A percentile compares a stretch with the other conserved stretches of the same genome.
Conservation (phyloP, 2,329 filamentous ascomycete species). For the Madurella fahalii region DNA sequence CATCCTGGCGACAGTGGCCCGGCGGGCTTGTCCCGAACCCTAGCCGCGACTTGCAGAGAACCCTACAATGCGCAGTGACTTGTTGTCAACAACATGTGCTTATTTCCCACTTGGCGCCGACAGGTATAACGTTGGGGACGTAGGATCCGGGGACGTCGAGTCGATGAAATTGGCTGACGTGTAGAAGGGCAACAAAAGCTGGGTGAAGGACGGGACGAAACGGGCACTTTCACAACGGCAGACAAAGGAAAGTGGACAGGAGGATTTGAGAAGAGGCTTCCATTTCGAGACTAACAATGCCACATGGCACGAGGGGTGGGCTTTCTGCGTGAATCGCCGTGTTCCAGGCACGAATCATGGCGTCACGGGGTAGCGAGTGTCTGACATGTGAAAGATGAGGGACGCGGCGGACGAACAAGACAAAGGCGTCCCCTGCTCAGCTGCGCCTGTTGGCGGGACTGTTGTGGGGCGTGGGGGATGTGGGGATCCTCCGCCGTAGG, state of each 20-base stretch:
- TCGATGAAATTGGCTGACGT: background rate
- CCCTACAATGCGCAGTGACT: background rate
- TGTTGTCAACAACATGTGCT: background rate
- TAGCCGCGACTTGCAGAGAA: background rate
- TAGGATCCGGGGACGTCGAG: background rate
- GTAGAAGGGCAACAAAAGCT: background rate
- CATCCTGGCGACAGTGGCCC: slow-evolving; percentile 38
- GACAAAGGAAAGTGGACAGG: background rate
- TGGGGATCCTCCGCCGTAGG: background rate
- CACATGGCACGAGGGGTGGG: background rate
- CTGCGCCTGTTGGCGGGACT: background rate
- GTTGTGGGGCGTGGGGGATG: slow-evolving; percentile 4
- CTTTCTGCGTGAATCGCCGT: background rate
- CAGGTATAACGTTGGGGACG: background rate
- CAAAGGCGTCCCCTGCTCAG: background rate
- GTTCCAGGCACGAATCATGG: background rate
- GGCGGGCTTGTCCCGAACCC: background rate
- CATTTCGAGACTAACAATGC: background rate
- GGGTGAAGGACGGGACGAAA: background rate
- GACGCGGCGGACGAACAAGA: background rate
- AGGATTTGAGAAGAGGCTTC: background rate
- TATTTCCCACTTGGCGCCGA: background rate
- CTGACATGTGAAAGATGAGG: slow-evolving; percentile 9
- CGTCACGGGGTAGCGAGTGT: background rate
- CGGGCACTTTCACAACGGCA: background rate